Conservation (phyloP, 441 rosid genomes). For the Gossypium schwendimanii region DNA sequence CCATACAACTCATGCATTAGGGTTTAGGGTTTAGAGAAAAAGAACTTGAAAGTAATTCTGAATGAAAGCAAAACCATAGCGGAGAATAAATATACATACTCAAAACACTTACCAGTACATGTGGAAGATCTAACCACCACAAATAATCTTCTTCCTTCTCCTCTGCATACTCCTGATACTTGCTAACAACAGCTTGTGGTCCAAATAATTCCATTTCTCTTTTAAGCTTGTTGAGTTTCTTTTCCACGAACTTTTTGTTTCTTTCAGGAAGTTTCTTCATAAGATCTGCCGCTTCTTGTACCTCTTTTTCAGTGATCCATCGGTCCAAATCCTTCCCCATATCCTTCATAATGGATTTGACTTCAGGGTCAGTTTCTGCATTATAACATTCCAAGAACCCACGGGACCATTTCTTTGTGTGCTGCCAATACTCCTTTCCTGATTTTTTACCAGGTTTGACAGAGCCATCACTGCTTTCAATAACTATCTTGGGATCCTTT, state of each 20-base stretch:
- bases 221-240: conserved; percentile 71
- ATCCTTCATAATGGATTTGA: conserved; percentile 73
- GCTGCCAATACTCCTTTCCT: conserved; percentile 88
- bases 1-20: neutral
- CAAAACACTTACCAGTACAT: conserved; percentile 54
- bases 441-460: conserved; percentile 65
- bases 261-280: conserved; percentile 50
- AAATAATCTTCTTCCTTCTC: conserved; percentile 72
- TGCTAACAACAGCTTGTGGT: conserved; percentile 86
- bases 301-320: conserved; percentile 90
- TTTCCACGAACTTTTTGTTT: conserved; percentile 64
- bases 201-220: conserved; percentile 90
- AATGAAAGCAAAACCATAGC: neutral
- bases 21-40: too few relatives aligned
- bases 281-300: conserved; percentile 70
- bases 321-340: conserved; percentile 86
- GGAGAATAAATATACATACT: neutral
- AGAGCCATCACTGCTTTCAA: conserved; percentile 88
- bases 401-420: conserved; percentile 90
- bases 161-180: conserved; percentile 76
- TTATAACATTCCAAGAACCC: conserved; percentile 73
- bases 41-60: neutral
- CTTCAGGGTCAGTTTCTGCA: conserved; percentile 77
- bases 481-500: conserved; percentile 45
- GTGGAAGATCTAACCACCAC: conserved; percentile 96